Base-by-base conservation (phyloP, 2,329 filamentous ascomycete species). In the Arthrobotrys pseudoclavata region DNA sequence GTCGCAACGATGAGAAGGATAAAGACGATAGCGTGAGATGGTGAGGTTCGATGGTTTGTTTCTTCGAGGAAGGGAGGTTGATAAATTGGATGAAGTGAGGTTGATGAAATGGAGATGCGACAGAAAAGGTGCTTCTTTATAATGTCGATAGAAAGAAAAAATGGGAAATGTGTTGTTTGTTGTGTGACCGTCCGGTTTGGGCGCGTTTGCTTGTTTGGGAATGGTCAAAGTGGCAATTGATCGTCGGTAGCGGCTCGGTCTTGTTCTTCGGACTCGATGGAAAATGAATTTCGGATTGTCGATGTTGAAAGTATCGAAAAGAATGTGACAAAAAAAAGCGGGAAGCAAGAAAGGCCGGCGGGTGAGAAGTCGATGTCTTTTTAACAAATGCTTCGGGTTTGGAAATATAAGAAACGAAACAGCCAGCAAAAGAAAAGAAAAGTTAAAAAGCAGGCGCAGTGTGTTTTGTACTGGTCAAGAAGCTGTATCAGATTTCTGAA, bases 181-280 rank as follows among this genome's bases (percentile, higher is more conserved):
- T 60, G 55, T 60, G 55, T 34, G 55, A 60, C 55, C 37, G 20
- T 60, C 55, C 55, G 55, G 34, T 60, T 60, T 60, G 55, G 55
- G 55, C 34, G 31, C 55, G 31, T 63, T 45, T 47, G 60, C 60
- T 48, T 63, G 60, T 63, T 63, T 63, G 60, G 60, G 60, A 63
- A 63, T 63, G 40, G 60, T 34, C 13, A 31, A 57, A 18, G 42
- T 45, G 42, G 42, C 42, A 45, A 45, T 45, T 45, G 42, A 45
- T 45, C 42, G 42, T 45, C 42, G 37, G 37, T 9, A 15, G 13
- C 12, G 37, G 37, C 9, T 52, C 20, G 4, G 52, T 34, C 37
- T 42, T 42, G 42, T 45, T 45, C 42, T 20, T 40, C 37, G 42
- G 15, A 7, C 42, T 45, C 42, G 42, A 45, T 9, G 57, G 18